Evolutionary conservation across 2,329 filamentous ascomycete species (phyloP).

Genomic region (Pseudogymnoascus sp.): DNA sequence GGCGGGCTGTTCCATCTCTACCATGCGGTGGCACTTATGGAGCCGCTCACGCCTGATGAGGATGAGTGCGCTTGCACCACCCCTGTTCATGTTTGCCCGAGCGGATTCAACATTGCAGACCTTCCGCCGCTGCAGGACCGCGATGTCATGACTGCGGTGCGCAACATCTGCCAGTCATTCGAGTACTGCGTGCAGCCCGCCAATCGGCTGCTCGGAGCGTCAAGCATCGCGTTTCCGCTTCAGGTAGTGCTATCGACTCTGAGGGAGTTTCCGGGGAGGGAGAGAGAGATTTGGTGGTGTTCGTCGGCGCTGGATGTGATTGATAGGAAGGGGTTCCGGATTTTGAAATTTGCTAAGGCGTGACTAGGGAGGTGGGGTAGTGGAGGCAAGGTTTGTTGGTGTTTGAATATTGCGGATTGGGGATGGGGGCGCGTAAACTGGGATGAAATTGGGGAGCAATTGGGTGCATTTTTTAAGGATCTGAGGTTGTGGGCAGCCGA

Average conservation of each 20-base stretch:
- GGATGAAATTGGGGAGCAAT: background rate
- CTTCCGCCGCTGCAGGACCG: slow-evolving; percentile 25
- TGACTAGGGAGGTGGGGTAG: background rate
- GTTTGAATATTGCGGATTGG: background rate
- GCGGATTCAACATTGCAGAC: slow-evolving; percentile 13
- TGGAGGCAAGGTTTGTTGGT: background rate
- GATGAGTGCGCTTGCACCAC: slow-evolving; percentile 2
- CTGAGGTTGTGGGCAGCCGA: background rate
- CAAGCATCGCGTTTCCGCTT: slow-evolving; percentile 21
- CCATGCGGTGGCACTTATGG: slow-evolving; percentile 19
- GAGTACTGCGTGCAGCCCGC: slow-evolving; percentile 28
- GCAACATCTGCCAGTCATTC: slow-evolving; percentile 31
- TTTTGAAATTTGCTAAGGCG: slow-evolving; percentile 6
- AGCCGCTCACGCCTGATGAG: slow-evolving; percentile 10
- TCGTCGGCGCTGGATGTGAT: slow-evolving; percentile 14
- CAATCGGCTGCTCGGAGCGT: slow-evolving; percentile 16
- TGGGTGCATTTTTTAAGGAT: background rate
- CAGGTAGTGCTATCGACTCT: slow-evolving; percentile 23
- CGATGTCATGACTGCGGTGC: slow-evolving; percentile 24
- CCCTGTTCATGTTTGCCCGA: background rate
- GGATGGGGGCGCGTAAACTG: background rate
- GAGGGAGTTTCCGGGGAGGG: slow-evolving; percentile 8
- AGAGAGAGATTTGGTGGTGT: slow-evolving; percentile 20
- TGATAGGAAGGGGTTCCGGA: slow-evolving; percentile 13
- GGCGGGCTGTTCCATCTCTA: slow-evolving; percentile 29